Percentiles rank a stretch among this genome's conserved stretches.
phyloP scores from a whole-genome alignment of 2,329 filamentous ascomycete genomes.

The Pseudocercospora vitis region DNA sequence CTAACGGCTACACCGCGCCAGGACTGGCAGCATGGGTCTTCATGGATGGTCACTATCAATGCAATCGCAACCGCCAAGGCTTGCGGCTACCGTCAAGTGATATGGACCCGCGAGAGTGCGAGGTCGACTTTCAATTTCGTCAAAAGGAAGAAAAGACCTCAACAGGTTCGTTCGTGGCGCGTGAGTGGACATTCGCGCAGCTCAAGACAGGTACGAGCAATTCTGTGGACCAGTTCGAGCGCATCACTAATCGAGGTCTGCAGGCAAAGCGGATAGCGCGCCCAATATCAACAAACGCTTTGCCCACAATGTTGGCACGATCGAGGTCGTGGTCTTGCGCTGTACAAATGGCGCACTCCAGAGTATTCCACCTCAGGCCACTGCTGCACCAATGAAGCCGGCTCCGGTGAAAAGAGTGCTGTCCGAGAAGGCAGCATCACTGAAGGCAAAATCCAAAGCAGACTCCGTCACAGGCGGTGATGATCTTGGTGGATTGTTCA shows the following conservation, averaged over 20 bases:
- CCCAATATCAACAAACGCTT: conserved; percentile 37
- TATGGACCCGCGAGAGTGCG: conserved; percentile 36
- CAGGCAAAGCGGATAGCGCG: conserved; percentile 43
- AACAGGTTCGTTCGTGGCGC: conserved; percentile 51
- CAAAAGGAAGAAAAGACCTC: conserved; percentile 54
- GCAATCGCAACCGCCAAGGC: conserved; percentile 54
- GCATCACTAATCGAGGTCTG: conserved; percentile 18
- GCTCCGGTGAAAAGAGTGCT: conserved; percentile 14
- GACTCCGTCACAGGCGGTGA: conserved; percentile 15
- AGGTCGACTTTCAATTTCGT: conserved; percentile 52
- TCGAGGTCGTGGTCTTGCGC: conserved; percentile 51
- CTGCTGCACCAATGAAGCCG: conserved; percentile 1
- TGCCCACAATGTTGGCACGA: conserved; percentile 46
- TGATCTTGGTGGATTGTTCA: conserved; percentile 31
- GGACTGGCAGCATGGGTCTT: conserved; percentile 58
- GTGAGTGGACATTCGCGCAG: conserved; percentile 55
- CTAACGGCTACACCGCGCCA: conserved; percentile 52
- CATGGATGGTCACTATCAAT: conserved; percentile 59
- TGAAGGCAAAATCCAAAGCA: conserved; percentile 19
- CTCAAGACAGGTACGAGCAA: conserved; percentile 47
- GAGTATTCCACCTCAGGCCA: background rate
- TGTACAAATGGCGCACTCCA: conserved; percentile 33
- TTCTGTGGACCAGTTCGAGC: background rate
- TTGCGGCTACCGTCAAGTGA: conserved; percentile 38
- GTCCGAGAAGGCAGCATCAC: conserved; percentile 11